Conservation (phyloP, 2,329 filamentous ascomycete genomes). For the Nothomitra cinnamomea region DNA sequence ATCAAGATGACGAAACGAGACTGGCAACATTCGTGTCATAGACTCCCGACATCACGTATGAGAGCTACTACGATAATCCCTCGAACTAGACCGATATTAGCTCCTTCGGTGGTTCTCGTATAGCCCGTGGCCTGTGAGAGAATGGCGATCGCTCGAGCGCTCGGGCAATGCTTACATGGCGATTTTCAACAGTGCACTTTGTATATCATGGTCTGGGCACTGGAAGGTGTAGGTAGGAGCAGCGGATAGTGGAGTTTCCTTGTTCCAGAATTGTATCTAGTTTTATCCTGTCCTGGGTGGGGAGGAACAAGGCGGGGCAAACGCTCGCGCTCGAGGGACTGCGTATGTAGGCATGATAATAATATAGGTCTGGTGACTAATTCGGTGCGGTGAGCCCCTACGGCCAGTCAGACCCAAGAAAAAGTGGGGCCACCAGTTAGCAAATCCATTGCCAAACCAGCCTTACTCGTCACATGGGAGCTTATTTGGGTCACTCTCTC, state of each 20-base stretch:
- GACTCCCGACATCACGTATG: neutral
- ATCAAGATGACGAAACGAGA: no score
- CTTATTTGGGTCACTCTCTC: no score
- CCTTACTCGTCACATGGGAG: no score
- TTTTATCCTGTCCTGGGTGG: neutral
- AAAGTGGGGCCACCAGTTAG: neutral
- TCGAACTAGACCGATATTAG: slow-evolving; percentile 1
- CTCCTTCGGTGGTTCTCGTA: neutral
- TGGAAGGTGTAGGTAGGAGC: neutral
- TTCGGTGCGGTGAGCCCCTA: neutral
- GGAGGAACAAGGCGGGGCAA: neutral
- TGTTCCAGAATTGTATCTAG: neutral
- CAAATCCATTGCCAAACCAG: no score
- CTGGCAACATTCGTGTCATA: neutral
- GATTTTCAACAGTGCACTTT: neutral
- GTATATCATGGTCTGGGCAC: neutral
- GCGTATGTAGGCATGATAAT: neutral
- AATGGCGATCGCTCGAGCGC: neutral
- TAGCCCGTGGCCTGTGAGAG: neutral
- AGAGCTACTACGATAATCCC: neutral
- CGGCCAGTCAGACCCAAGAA: neutral
- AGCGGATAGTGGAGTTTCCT: neutral
- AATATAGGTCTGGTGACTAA: neutral
- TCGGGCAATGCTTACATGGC: neutral
- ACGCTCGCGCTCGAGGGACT: neutral